Percentiles rank a stretch among this genome's conserved stretches.
phyloP scores from a whole-genome alignment of 2,329 filamentous ascomycete genomes.

The Fusarium nisikadoi region DNA sequence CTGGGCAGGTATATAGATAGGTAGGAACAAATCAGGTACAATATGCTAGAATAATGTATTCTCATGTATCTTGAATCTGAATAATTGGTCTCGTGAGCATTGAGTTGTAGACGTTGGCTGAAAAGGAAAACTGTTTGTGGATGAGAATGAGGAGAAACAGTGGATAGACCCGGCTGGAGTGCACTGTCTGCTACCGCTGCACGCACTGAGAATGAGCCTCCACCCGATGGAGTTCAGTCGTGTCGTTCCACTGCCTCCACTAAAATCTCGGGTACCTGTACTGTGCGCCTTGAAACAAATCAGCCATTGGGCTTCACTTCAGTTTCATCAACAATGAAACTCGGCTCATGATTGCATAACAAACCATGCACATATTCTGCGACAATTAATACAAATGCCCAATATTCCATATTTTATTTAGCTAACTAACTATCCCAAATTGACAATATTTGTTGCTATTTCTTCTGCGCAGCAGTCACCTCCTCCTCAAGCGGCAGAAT shows the following conservation, averaged over 20 bases:
- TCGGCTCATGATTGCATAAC: slow-evolving; percentile 11
- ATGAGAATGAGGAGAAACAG: slow-evolving; percentile 15
- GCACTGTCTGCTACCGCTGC: slow-evolving; percentile 19
- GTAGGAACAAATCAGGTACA: background rate
- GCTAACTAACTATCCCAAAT: background rate
- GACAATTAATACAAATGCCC: background rate
- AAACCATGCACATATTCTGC: background rate
- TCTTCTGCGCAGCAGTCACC: slow-evolving; percentile 65
- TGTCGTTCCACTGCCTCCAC: slow-evolving; percentile 15
- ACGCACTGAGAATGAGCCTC: slow-evolving; percentile 15
- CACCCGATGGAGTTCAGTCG: slow-evolving; percentile 1
- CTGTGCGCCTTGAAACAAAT: background rate
- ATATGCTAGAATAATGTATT: background rate
- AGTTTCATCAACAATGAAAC: slow-evolving; percentile 15
- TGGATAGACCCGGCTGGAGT: background rate
- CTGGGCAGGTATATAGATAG: background rate
- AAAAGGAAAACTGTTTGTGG: slow-evolving; percentile 10
- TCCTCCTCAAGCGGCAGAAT: slow-evolving; percentile 83
- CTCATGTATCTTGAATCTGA: background rate
- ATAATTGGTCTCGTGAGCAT: background rate
- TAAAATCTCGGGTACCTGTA: slow-evolving; percentile 11
- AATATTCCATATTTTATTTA: background rate
- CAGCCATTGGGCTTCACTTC: slow-evolving; percentile 16
- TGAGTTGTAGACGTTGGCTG: background rate
- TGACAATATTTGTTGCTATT: background rate